Evolutionary conservation across 306 rosid genomes (phyloP).

Genomic region (Citrullus amarus): DNA sequence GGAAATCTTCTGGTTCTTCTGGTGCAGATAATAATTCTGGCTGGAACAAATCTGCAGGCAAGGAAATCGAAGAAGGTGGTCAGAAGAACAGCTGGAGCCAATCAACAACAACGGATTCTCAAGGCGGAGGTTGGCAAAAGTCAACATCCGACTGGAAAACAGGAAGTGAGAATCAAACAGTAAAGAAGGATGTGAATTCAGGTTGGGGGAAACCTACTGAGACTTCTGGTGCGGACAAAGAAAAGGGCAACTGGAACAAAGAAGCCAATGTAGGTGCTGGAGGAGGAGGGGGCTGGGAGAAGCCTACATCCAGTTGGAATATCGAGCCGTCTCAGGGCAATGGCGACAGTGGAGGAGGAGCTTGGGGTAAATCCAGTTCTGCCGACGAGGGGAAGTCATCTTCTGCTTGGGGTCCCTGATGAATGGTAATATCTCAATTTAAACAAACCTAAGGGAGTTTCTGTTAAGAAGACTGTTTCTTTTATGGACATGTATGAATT

Average conservation of each 20-base stretch:
- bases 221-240: conserved; percentile 9
- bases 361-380: conserved; percentile 1
- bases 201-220: conserved; percentile 22
- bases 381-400: neutral
- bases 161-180: conserved; percentile 1
- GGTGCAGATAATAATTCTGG: neutral
- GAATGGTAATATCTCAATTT: neutral
- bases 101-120: neutral
- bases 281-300: neutral
- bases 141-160: neutral
- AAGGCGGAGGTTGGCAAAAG: conserved; percentile 20
- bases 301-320: neutral
- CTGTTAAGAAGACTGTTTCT: neutral
- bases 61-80: neutral
- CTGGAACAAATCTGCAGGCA: neutral
- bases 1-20: conserved; percentile 21
- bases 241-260: neutral
- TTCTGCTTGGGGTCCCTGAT: conserved; percentile 1
- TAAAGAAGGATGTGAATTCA: neutral
- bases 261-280: neutral
- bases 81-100: conserved; percentile 2
- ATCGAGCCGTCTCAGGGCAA: neutral
- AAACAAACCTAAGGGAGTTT: neutral
- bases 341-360: neutral
- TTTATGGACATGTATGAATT: neutral